These are phyloP conservation scores for Trametes sp. DNA, from an alignment of 1,284 basidiomycete genomes.

Conservation along the genomic window DNA sequence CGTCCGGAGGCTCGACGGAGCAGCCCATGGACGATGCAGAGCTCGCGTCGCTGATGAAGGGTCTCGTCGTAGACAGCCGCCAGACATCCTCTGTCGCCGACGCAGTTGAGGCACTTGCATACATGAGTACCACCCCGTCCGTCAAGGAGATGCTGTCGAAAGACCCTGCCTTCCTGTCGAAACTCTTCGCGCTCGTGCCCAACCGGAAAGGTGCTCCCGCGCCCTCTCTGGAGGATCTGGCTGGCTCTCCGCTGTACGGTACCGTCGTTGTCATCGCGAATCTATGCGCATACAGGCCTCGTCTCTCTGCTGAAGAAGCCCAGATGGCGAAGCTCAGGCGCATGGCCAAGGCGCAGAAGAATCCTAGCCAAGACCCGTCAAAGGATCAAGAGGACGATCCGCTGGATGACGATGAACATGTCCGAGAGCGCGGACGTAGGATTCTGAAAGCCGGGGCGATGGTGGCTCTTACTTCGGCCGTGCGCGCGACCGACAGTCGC, in stretches of 20 bases:
- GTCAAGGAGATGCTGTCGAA: slow-evolving; percentile 72
- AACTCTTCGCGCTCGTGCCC: slow-evolving; percentile 68
- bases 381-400: slow-evolving; percentile 38
- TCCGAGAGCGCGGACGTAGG: slow-evolving; percentile 63
- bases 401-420: slow-evolving; percentile 69
- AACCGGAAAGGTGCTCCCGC: slow-evolving; percentile 48
- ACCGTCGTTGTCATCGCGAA: slow-evolving; percentile 79
- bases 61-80: slow-evolving; percentile 55
- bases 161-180: slow-evolving; percentile 62
- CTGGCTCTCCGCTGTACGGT: slow-evolving; percentile 75
- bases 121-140: slow-evolving; percentile 72
- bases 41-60: slow-evolving; percentile 64
- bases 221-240: slow-evolving; percentile 42
- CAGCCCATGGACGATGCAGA: slow-evolving; percentile 50
- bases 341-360: slow-evolving; percentile 64
- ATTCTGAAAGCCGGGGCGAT: slow-evolving; percentile 70
- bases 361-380: slow-evolving; percentile 35
- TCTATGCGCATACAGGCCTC: slow-evolving; percentile 73
- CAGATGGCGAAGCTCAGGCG: slow-evolving; percentile 80
- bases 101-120: slow-evolving; percentile 84
- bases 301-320: slow-evolving; percentile 78
- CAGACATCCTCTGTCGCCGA: slow-evolving; percentile 57
- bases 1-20: slow-evolving; percentile 42
- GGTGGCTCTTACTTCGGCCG: slow-evolving; percentile 66
- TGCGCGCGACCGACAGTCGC: slow-evolving; percentile 60